Base-by-base conservation (phyloP, 331 rosid species). In the Cydonia oblonga region DNA sequence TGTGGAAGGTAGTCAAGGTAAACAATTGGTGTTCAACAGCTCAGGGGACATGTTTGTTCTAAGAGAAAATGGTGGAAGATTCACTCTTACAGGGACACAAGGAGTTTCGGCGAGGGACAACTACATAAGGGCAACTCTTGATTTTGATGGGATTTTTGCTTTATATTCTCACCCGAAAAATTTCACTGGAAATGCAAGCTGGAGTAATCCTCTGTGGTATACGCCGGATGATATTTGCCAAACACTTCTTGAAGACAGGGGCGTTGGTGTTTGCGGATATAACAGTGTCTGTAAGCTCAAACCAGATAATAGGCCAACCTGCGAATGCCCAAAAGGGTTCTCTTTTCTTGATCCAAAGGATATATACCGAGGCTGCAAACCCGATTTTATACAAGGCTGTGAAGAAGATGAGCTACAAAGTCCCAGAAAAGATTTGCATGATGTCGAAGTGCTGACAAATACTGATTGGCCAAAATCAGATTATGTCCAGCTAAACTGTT, bases 141-240 rank as follows among this genome's bases (percentile, higher is more conserved):
- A 60, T 42, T 75, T 66, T 56, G 73, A 75, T 66, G 79, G 73
- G 51, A 33, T 75, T 75, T 75, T 75, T 1, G 19, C 68, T 4
- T 51, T 19, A 19, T 72, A 60, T 42, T 26, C 24, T 10, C 28
- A 58, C 25, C 66, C 66, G 59, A 71, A 33, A 14, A 57, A 9
- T 12, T 56, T 13, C 22, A 1, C 1, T 11, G 52, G 35, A 14
- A 54, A 5, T 15, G 61, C 2, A 57, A 58, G 33, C 38, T 75
- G 74, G 79, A 23, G 22, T n/a, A n/a, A n/a, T 49, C 68, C 52
- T 3, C 57, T 75, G 3, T 35, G 67, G 73, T 66, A 60, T 23
- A 2, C 0, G 6, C 79, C 68, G 7, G 19, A 44, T 44, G 26
- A 61, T n/a, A 72, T 72, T 12, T 72, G 42, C 42, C 13, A 35